Evolutionary conservation across 257 asterid species (phyloP), one percentile per base, ranked within the genome.

Genomic region (Striga asiatica): DNA sequence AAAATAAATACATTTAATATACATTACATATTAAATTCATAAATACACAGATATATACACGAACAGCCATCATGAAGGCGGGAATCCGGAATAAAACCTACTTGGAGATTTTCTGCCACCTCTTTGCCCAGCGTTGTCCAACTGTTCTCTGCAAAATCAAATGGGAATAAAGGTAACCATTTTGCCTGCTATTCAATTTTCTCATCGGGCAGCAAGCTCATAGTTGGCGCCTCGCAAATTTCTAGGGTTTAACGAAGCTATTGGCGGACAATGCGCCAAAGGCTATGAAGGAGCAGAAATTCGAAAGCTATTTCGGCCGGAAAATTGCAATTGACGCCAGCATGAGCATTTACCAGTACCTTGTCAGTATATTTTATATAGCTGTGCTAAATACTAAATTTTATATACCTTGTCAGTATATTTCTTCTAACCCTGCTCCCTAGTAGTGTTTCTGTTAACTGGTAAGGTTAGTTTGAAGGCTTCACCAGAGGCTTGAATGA

Each of bases 291-390:
- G 91, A 76, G 75, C 88, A 81, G 78, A 80, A 73, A 68, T 76
- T 88, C 50, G 91, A 88, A 56, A 84, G 84, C 79, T 88, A 76
- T 66, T 84, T 80, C 48, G 95, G 97, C 50, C 85, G 97, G 8
- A 83, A 81, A 79, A 82, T 88, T 32, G 97, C 97, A 58, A 75
- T 88, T 54, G 97, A 88, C 37, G 97, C 95, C 39, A 84, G 95
- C 81, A 78, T 80, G 93, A 76, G 95, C 91, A 76, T 88, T 65
- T 88, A 88, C 58, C 95, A 84, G 45, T 88, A 84, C 69, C 91
- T 88, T 50, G 95, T 81, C 8, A 32, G 68, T 55, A 19, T 46
- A 2, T 24, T 19, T 28, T 56, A 27, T 54, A 11, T n/a, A 35
- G 13, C 22, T 14, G 56, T 54, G 25, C 25, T 17, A 1, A 39